phyloP scores from a whole-genome alignment of 352 stramenopile species.

The Pythium rhizo-oryzae region DNA sequence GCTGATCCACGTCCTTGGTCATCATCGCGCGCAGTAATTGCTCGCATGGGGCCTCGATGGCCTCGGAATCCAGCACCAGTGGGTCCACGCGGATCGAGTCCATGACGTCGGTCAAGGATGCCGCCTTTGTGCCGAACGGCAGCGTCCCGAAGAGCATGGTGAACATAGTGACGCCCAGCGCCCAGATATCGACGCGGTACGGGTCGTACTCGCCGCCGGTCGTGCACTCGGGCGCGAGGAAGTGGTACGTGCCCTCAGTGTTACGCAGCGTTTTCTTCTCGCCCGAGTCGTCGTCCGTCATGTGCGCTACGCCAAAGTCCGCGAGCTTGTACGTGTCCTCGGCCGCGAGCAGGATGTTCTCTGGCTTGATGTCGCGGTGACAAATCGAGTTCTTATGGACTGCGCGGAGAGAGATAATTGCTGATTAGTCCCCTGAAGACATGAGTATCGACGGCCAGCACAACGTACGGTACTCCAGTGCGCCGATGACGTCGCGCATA shows the following conservation, averaged over 20 bases:
- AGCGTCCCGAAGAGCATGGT: slow-evolving; percentile 65
- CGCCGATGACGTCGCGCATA: slow-evolving; percentile 74
- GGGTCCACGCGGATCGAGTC: slow-evolving; percentile 66
- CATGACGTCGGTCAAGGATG: slow-evolving; percentile 69
- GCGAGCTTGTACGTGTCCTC: slow-evolving; percentile 77
- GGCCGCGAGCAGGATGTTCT: slow-evolving; percentile 78
- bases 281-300: slow-evolving; percentile 71
- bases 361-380: slow-evolving; percentile 88
- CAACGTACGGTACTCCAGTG: slow-evolving; percentile 78
- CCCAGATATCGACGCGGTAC: slow-evolving; percentile 84
- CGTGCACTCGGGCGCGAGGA: slow-evolving; percentile 82
- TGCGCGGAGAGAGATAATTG: too few relatives aligned
- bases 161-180: slow-evolving; percentile 80
- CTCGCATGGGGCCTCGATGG: slow-evolving; percentile 47
- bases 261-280: slow-evolving; percentile 56
- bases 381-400: slow-evolving; percentile 83
- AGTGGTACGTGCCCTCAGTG: slow-evolving; percentile 89
- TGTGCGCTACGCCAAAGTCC: slow-evolving; percentile 68
- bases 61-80: slow-evolving; percentile 36
- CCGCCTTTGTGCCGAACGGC: slow-evolving; percentile 65
- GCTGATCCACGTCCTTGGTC: slow-evolving; percentile 55
- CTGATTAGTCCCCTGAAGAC: too few relatives aligned
- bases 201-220: slow-evolving; percentile 75
- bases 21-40: slow-evolving; percentile 51
- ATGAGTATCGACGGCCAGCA: too few relatives aligned